Base-by-base conservation (phyloP, 2,329 filamentous ascomycete species). In the Neofusicoccum laricinum region DNA sequence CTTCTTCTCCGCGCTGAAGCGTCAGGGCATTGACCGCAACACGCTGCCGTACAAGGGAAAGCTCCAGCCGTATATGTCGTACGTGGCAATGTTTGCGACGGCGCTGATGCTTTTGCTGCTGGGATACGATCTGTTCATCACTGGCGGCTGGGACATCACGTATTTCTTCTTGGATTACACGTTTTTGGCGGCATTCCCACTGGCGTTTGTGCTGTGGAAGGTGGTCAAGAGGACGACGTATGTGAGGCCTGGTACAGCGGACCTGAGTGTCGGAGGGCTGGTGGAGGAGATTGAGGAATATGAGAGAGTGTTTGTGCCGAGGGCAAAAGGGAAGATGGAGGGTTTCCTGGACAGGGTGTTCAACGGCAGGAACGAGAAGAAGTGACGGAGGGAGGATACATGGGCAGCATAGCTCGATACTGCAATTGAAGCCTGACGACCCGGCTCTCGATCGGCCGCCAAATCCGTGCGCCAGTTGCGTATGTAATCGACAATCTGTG, bases 121-220 rank as follows among this genome's bases (percentile, higher is more conserved):
- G 8, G 91, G 91, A 0, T 94, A 92, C 67, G 84, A 87, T 0
- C 89, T 93, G 1, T 95, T 94, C 70, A 73, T 93, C 48, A 86
- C 88, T 0, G 82, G 81, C 2, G 82, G 83, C 4, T 94, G 90
- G 91, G 82, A 86, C 66, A 72, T 89, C 5, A 86, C 85, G 10
- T 95, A 94, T 73, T 76, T 94, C 32, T 92, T 92, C n/a, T 36
- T 59, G 21, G 55, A 59, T 6, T 59, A 59, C 19, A 46, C 55
- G 14, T 45, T 59, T 5, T 25, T 59, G 40, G 55, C 40, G 4
- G 55, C 55, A 14, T 59, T 59, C 15, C 55, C 55, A 12, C 3
- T 59, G 1, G 55, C 55, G n/a, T 59, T 59, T 34, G n/a, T 38
- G 15, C 34, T 21, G 14, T 65, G 64, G 64, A 65, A 65, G 59